Evolutionary conservation across 768 basidiomycete species (phyloP), one percentile per base, ranked within the genome.

Genomic region (Suillus plorans): DNA sequence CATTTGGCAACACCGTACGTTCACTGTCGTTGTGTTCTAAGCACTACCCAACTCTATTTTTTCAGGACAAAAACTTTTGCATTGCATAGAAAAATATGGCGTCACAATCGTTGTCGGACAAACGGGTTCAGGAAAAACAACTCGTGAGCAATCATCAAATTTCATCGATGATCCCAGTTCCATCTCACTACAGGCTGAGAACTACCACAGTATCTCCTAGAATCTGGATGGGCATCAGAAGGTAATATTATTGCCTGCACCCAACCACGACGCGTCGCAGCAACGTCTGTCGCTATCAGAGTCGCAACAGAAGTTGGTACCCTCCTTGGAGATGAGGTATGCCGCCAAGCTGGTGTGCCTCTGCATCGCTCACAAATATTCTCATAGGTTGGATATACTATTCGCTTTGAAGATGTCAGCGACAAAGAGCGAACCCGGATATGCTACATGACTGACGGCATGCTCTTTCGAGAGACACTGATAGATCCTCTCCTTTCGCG

Each of bases 111-210:
- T 99, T 6, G 92, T 97, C 10, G 97, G 92, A 10, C 92, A 98
- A 71, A 99, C 97, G 0, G 97, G 97, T 3, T 97, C 93, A 64
- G 97, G 97, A 55, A 99, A 99, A 79, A 97, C 95, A 8, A 99
- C 97, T 68, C 97, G 95, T 97, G 68, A 74, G 91, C 82, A 37
- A 28, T 28, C 41, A 59, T 52, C 34, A 36, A 1, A 37, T 36
- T 9, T 64, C 20, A 16, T 31, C 13, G 16, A 22, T 67, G 22
- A 61, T 49, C 14, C 36, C 60, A 31, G 45, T 39, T 10, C 47
- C 52, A 42, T 69, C 52, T 64, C 37, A 53, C 61, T 53, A 50
- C 61, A 68, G 63, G 66, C 66, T 66, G 63, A 98, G 95, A 99
- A 77, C 84, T 99, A 53, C 97, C 97, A 2, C 97, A 99, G 77